Evolutionary conservation across 306 rosid species (phyloP).

Genomic region (Malus orientalis): DNA sequence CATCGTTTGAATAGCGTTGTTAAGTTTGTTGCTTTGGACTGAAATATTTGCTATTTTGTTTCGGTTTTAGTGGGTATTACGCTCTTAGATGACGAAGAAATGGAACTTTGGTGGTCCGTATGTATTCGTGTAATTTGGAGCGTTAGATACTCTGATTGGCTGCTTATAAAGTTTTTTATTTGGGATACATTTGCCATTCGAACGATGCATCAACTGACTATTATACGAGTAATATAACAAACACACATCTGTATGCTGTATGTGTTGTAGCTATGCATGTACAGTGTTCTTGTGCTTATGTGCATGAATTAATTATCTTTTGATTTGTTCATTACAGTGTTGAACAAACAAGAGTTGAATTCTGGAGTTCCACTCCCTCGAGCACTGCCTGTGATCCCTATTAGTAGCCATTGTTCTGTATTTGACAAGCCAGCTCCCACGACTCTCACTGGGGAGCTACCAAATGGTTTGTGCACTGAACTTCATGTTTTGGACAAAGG

Average conservation of each 20-base stretch:
- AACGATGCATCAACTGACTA: too few relatives aligned
- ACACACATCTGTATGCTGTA: background rate
- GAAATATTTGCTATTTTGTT: background rate
- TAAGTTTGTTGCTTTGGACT: background rate
- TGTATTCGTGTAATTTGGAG: background rate
- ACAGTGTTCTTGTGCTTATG: background rate
- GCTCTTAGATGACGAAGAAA: background rate
- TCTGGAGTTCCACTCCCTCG: slow-evolving; percentile 35
- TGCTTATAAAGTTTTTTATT: background rate
- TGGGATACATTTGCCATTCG: background rate
- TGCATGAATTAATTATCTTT: background rate
- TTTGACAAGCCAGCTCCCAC: slow-evolving; percentile 29
- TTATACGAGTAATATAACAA: too few relatives aligned
- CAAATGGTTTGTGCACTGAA: slow-evolving; percentile 24
- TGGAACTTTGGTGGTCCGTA: background rate
- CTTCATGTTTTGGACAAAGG: slow-evolving; percentile 17
- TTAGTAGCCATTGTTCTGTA: slow-evolving; percentile 23
- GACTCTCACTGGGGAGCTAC: slow-evolving; percentile 19
- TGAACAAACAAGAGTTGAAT: slow-evolving; percentile 37
- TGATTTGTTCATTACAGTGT: slow-evolving; percentile 28
- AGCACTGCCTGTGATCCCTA: slow-evolving; percentile 28
- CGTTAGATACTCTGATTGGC: background rate
- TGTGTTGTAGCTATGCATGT: background rate
- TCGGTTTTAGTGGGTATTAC: background rate
- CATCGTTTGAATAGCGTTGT: background rate